A percentile compares a stretch with the other conserved stretches of the same genome.
These are phyloP conservation scores for Sporopachydermia quercuum DNA, from an alignment of 805 yeast genomes.

Conservation along the genomic window DNA sequence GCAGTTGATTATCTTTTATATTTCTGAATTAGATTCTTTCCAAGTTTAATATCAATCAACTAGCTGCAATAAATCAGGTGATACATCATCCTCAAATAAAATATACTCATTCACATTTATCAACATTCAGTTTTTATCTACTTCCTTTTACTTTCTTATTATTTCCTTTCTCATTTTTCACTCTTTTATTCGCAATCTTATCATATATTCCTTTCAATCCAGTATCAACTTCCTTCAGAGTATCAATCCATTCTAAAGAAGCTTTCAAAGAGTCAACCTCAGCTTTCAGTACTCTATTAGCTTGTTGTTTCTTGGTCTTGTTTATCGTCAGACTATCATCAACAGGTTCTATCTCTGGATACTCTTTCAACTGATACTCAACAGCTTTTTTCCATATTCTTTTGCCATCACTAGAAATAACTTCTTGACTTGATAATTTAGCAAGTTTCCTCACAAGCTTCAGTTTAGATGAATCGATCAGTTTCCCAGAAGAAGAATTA, in stretches of 20 bases:
- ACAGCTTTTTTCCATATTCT: slow-evolving; percentile 28
- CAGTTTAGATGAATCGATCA: too few species aligned
- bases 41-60: too few species aligned
- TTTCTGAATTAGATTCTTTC: too few species aligned
- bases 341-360: slow-evolving; percentile 23
- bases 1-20: too few species aligned
- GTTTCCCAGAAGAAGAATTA: slow-evolving; percentile 17
- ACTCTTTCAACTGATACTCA: slow-evolving; percentile 24
- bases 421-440: slow-evolving; percentile 7
- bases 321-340: slow-evolving; percentile 10
- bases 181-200: background rate
- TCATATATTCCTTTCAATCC: background rate
- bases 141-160: background rate
- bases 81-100: too few species aligned
- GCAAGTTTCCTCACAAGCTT: slow-evolving; percentile 11
- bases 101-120: background rate
- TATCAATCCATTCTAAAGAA: slow-evolving; percentile 17
- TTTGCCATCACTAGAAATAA: slow-evolving; percentile 21
- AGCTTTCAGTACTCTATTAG: slow-evolving; percentile 37
- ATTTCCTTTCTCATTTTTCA: background rate
- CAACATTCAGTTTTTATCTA: background rate
- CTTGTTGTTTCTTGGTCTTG: slow-evolving; percentile 27
- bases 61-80: too few species aligned
- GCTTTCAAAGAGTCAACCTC: slow-evolving; percentile 37
- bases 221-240: background rate